A percentile compares a stretch with the other conserved stretches of the same genome.
Evolutionary conservation across 2,329 filamentous ascomycete genomes (phyloP).

Genomic region (Sordariomycetes sp.): DNA sequence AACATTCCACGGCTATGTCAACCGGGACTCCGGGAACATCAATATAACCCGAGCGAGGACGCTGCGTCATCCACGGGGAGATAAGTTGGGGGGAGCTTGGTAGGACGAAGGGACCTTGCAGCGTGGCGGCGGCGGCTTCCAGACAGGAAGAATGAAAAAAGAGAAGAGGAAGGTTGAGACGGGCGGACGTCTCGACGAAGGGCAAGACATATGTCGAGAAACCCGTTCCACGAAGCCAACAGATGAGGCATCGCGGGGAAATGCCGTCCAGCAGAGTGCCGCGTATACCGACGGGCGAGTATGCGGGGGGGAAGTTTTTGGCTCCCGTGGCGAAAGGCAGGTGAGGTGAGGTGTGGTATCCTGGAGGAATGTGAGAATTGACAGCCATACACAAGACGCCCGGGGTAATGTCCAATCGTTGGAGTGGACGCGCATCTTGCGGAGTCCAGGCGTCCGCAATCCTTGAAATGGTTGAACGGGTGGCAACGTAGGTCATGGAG

Average conservation of each 20-base stretch:
- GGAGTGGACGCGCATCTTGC: neutral
- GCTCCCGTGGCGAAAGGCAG: neutral
- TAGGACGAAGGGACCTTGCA: constrained; percentile 3
- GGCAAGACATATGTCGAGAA: neutral
- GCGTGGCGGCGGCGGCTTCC: neutral
- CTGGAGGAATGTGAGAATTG: constrained; percentile 1
- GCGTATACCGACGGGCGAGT: neutral
- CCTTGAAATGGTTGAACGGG: neutral
- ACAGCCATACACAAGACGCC: neutral
- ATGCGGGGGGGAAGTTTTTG: neutral
- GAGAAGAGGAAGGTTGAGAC: neutral
- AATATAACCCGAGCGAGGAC: neutral
- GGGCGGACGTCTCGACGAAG: neutral
- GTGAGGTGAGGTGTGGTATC: neutral
- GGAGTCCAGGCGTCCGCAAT: neutral
- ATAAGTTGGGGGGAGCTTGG: neutral
- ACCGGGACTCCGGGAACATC: neutral
- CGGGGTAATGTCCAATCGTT: neutral
- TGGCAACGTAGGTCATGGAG: neutral
- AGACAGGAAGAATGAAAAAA: neutral
- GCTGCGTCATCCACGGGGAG: neutral
- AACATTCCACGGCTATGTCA: constrained; percentile 1
- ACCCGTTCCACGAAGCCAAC: neutral
- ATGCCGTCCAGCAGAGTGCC: neutral
- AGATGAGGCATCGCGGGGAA: neutral